Evolutionary conservation across 306 rosid species (phyloP).

Genomic region (Prunus armeniaca): DNA sequence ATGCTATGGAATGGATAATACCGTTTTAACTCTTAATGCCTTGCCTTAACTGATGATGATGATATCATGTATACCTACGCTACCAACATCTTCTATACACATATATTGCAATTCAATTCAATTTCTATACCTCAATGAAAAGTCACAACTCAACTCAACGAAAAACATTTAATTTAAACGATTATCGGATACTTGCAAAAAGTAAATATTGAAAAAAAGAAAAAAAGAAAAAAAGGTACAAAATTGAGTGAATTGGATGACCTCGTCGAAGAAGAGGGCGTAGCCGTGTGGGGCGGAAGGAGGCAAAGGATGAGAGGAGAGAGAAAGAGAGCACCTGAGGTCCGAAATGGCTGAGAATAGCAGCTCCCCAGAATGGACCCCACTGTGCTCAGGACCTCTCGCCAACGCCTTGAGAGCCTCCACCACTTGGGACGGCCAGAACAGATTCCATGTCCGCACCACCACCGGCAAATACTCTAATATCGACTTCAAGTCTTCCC

Average conservation of each 20-base stretch:
- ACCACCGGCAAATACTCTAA: slow-evolving; percentile 58
- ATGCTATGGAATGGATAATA: neutral
- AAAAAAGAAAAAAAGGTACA: neutral
- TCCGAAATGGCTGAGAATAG: slow-evolving; percentile 52
- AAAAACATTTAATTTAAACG: too few species aligned
- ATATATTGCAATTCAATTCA: neutral
- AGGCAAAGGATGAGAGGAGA: slow-evolving; percentile 41
- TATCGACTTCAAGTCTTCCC: slow-evolving; percentile 68
- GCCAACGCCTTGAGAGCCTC: slow-evolving; percentile 52
- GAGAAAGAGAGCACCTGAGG: slow-evolving; percentile 53
- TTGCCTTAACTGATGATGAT: too few species aligned
- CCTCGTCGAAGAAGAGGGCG: slow-evolving; percentile 76
- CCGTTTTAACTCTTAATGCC: too few species aligned
- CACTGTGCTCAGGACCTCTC: slow-evolving; percentile 51
- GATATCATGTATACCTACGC: too few species aligned
- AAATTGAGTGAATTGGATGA: slow-evolving; percentile 19
- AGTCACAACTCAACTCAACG: too few species aligned
- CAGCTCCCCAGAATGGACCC: slow-evolving; percentile 47
- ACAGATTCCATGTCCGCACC: slow-evolving; percentile 45
- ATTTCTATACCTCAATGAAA: neutral
- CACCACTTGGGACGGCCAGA: slow-evolving; percentile 75
- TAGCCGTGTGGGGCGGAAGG: slow-evolving; percentile 53
- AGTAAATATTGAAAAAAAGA: neutral
- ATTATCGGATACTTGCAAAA: neutral
- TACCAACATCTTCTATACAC: too few species aligned